Base-by-base conservation (phyloP, 805 yeast genomes). In the Candida ulmi region DNA sequence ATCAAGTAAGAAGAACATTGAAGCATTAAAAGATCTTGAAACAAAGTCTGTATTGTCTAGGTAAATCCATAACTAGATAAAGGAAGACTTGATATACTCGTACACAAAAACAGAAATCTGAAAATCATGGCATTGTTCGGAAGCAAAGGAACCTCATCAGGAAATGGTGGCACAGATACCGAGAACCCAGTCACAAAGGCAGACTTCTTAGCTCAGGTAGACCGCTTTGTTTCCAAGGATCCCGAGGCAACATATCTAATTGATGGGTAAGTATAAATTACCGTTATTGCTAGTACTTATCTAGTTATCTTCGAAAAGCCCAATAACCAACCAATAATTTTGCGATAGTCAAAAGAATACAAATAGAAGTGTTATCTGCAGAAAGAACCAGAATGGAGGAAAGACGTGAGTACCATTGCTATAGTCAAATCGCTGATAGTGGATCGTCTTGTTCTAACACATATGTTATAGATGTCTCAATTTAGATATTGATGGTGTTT, bases 361-460 rank as follows among this genome's bases (percentile, higher is more conserved):
- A 3, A 19, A 30, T 1, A 50, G 62, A 43, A 68, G 76, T 47
- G 65, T 70, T 28, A 71, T 72, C 29, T 72, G 78, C 52, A 69
- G 75, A 44, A 55, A 52, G 44, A 68, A 65, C 44, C 64, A 52
- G 11, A 47, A 52, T 26, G 74, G 73, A 8, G 74, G 74, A 21
- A 68, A 71, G 46, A 52, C 57, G 57, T 55, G 35, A 45, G 60
- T 51, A 8, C 9, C 6, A 21, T 6, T 21, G 9, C 6, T 21
- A 21, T 21, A 9, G 6, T 9, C 6, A 21, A 21, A 9, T 21
- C 6, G 24, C 24, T 21, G 24, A n/a, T n/a, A n/a, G n/a, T n/a
- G n/a, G n/a, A n/a, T n/a, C n/a, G n/a, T n/a, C n/a, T n/a, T n/a
- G n/a, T 9, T 21, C 36, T 38, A 24, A 42, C 38, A 17, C 13